Evolutionary conservation across 2,329 filamentous ascomycete species (phyloP).

Genomic region (Exophiala dermatitidis): DNA sequence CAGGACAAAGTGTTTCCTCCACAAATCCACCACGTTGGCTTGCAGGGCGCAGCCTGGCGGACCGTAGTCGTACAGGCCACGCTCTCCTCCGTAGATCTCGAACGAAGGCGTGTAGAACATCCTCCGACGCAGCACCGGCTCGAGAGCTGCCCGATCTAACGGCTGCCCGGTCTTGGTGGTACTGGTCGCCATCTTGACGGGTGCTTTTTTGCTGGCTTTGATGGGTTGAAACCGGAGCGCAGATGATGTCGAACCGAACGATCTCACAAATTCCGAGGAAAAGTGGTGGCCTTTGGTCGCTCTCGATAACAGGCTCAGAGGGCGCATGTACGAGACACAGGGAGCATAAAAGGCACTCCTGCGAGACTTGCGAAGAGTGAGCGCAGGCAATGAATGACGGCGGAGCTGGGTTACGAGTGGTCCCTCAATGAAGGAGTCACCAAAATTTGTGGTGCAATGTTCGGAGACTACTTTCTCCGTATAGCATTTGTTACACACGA

Average conservation of each 20-base stretch:
- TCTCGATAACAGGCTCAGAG: slow-evolving; percentile 12
- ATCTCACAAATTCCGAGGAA: slow-evolving; percentile 31
- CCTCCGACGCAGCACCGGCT: slow-evolving; percentile 77
- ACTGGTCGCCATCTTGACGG: slow-evolving; percentile 48
- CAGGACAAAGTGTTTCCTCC: slow-evolving; percentile 89
- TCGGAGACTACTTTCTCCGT: no score
- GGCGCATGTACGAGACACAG: slow-evolving; percentile 17
- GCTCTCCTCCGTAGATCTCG: slow-evolving; percentile 87
- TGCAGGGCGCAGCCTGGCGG: slow-evolving; percentile 80
- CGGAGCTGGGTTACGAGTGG: not conserved
- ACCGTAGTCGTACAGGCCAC: slow-evolving; percentile 88
- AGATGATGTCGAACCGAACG: slow-evolving; percentile 37
- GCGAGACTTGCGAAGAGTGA: not conserved
- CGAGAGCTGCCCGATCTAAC: slow-evolving; percentile 74
- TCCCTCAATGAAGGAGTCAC: no score
- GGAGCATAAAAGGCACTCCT: not conserved
- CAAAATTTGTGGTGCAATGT: not conserved
- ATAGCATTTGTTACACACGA: no score
- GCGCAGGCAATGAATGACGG: slow-evolving; percentile 1
- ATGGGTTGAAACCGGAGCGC: slow-evolving; percentile 21
- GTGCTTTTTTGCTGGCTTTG: slow-evolving; percentile 28
- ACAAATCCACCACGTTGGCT: slow-evolving; percentile 78
- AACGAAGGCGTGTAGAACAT: slow-evolving; percentile 94
- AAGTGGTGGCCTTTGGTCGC: slow-evolving; percentile 28
- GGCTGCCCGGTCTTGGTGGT: slow-evolving; percentile 85